Base-by-base conservation (phyloP, 2,329 filamentous ascomycete species). In the Fusarium sp. region DNA sequence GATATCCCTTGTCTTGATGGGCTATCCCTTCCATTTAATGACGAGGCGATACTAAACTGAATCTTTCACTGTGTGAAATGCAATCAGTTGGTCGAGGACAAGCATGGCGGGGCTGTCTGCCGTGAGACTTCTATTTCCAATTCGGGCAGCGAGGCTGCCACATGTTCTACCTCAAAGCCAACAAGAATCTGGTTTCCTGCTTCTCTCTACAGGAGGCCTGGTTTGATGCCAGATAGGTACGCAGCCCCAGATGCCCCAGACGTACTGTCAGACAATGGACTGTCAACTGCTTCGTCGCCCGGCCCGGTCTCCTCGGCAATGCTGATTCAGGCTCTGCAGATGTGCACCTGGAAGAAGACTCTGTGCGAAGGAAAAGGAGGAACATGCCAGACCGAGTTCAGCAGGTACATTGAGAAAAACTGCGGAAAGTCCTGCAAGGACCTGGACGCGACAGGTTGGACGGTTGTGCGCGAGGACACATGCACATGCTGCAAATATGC, bases 291-390 rank as follows among this genome's bases (percentile, higher is more conserved):
- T 10, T n/a, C 18, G 27, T 9, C 7, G n/a, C 4, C 4, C 48
- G 9, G 13, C n/a, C 18, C 50, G 1, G 7, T 54, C 11, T 11
- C 27, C 48, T 31, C 27, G 27, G 13, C 50, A 20, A 54, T 54
- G 50, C 50, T 54, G 50, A 54, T 54, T 54, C 50, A 20, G 27
- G 27, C 50, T 54, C 50, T 16, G 50, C 50, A 54, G 50, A 54
- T 54, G 50, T 54, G 50, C 50, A 54, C 50, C 50, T 54, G 50
- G 50, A 54, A 54, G 50, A 54, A 54, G 50, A 54, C 50, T 31
- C 5, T 54, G 11, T 54, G 50, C 11, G 50, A 54, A 54, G 50
- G 50, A n/a, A 54, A 54, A 54, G 50, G 50, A 20, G 50, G 50
- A 31, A 54, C 50, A 54, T 54, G 50, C 50, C 50, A 54, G 18